These are phyloP conservation scores for Cardamine resedifolia DNA, from an alignment of 345 rosid species.

Conservation along the genomic window DNA sequence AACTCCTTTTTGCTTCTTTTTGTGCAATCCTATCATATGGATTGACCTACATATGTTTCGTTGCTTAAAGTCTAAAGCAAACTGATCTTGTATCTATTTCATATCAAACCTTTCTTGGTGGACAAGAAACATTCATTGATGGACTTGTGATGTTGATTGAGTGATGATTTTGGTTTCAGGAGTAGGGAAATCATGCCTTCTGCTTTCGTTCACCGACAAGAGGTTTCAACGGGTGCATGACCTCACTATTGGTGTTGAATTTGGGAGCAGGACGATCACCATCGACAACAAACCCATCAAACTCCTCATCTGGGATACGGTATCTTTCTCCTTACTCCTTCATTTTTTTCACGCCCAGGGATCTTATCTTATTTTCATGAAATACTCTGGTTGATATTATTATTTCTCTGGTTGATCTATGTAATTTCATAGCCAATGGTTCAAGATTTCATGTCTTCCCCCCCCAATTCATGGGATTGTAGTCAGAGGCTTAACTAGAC, in stretches of 20 bases:
- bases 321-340: slow-evolving; percentile 30
- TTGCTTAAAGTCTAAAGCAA: not conserved
- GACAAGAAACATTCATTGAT: slow-evolving; percentile 4
- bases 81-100: not conserved
- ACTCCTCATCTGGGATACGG: slow-evolving; percentile 99
- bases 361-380: not conserved
- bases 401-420: not conserved
- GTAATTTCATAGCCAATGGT: not conserved
- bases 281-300: slow-evolving; percentile 88
- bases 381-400: not conserved
- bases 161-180: slow-evolving; percentile 43
- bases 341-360: not conserved
- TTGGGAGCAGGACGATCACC: slow-evolving; percentile 90
- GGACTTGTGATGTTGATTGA: not conserved
- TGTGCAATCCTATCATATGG: not conserved
- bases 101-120: not conserved
- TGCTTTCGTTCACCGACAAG: slow-evolving; percentile 90
- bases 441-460: not conserved
- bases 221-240: slow-evolving; percentile 93
- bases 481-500: not conserved
- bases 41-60: not conserved
- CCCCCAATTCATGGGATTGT: not conserved
- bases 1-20: not conserved
- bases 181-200: slow-evolving; percentile 95
- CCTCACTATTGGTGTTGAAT: slow-evolving; percentile 91